Percentiles rank a stretch among this genome's conserved stretches.
Conservation (phyloP, 2,329 filamentous ascomycete species). For the Aureobasidium leucospermi region DNA sequence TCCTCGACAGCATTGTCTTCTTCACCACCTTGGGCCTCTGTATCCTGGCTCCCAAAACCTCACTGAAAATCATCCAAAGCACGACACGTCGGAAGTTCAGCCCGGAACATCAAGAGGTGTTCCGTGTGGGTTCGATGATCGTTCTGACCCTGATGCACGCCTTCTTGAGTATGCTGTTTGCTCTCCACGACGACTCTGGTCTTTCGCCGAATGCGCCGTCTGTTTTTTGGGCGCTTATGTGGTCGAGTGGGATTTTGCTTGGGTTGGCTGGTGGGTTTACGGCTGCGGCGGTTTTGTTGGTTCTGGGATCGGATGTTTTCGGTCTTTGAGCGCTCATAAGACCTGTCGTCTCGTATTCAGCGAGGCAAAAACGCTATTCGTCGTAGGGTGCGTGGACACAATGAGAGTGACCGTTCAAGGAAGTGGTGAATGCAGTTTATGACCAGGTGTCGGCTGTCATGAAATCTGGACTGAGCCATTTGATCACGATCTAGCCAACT, state of each 20-base stretch:
- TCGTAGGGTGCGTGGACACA: too few species aligned
- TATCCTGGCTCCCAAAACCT: background rate
- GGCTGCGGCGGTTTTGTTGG: background rate
- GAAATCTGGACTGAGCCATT: too few species aligned
- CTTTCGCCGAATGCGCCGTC: background rate
- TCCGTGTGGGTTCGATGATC: background rate
- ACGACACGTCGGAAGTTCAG: background rate
- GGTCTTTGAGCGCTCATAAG: too few species aligned
- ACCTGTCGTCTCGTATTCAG: too few species aligned
- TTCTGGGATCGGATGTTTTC: background rate
- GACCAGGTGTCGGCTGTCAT: too few species aligned
- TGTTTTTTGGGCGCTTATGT: background rate
- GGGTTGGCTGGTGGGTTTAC: background rate
- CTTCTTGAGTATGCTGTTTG: background rate
- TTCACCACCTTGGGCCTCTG: background rate
- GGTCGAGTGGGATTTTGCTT: background rate
- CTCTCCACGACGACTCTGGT: background rate
- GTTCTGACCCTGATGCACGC: background rate
- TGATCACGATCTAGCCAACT: too few species aligned
- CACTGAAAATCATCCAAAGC: background rate
- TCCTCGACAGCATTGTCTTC: background rate
- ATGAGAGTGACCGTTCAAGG: too few species aligned
- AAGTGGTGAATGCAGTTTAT: too few species aligned
- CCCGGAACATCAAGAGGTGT: background rate
- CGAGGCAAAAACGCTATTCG: too few species aligned